Evolutionary conservation across 768 basidiomycete genomes (phyloP), one percentile per base, ranked within the genome.

Genomic region (Lentinula edodes): DNA sequence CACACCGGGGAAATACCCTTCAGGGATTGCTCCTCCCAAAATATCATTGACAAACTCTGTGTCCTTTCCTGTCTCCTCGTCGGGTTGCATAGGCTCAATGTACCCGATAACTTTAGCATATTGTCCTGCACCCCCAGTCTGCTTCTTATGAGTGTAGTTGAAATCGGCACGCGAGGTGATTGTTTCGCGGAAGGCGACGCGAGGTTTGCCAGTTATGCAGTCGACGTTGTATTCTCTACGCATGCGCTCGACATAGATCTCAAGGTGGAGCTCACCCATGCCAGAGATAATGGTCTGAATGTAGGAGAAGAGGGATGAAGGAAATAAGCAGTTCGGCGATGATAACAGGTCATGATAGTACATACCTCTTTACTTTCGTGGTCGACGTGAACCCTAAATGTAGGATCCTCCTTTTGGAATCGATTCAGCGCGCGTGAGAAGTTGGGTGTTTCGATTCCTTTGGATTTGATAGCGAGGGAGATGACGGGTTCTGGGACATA

Each of bases 231-330:
- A 99, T 75, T 99, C 97, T 57, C 97, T 91, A 67, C 87, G 89
- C 95, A 99, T 98, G 43, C 97, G 93, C 72, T 99, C 97, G 63
- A 98, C 95, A 75, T 99, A 98, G 70, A 99, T 96, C 70, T 99
- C 97, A 23, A 99, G 84, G 71, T 99, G 97, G 16, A 99, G 85
- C 73, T 99, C 97, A 28, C 97, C 97, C 97, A 99, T 99, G 20
- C 97, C 97, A 35, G 95, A 98, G 66, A 99, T 98, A 73, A 99
- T 98, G 15, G 96, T 98, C 92, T 95, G 65, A 16, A 34, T n/a
- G 15, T 15, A 4, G 54, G 20, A n/a, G 45, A 58, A 53, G 52
- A 15, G 2, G 58, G 46, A 28, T 46, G 18, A 10, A 41, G n/a
- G 9, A 18, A 36, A 34, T 34, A 55, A 18, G 28, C 52, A 45